Percentiles rank a stretch among this genome's conserved stretches.
These are phyloP conservation scores for Nannizziopsis barbatae DNA, from an alignment of 2,329 filamentous ascomycete genomes.

Conservation along the genomic window DNA sequence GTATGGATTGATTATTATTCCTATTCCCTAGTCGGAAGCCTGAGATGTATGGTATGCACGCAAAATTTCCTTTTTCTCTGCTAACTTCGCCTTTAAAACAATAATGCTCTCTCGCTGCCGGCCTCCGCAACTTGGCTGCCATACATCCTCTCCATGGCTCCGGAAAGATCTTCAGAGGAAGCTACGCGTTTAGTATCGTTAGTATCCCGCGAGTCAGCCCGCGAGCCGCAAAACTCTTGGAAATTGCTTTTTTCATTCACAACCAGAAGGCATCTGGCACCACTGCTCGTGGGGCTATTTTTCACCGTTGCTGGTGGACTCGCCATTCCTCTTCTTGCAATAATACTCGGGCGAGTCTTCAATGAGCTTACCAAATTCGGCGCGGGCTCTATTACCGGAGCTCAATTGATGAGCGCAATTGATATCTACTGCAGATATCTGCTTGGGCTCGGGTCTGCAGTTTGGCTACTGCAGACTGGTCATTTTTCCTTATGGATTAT, in stretches of 20 bases:
- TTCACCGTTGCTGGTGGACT: slow-evolving; percentile 51
- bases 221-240: slow-evolving; percentile 29
- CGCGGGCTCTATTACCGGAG: slow-evolving; percentile 39
- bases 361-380: slow-evolving; percentile 58
- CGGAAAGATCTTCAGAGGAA: slow-evolving; percentile 4
- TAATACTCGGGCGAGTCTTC: slow-evolving; percentile 66
- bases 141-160: slow-evolving; percentile 1
- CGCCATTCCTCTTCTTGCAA: slow-evolving; percentile 53
- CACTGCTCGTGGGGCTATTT: slow-evolving; percentile 45
- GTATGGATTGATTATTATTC: too few relatives aligned
- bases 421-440: slow-evolving; percentile 53
- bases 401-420: slow-evolving; percentile 46
- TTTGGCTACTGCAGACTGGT: slow-evolving; percentile 55
- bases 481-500: slow-evolving; percentile 62
- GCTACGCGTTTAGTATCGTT: not conserved
- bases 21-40: not conserved
- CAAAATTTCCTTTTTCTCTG: not conserved
- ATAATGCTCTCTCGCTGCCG: not conserved
- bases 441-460: slow-evolving; percentile 49
- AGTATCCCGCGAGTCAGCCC: not conserved
- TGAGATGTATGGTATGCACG: not conserved
- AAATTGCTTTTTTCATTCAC: slow-evolving; percentile 62
- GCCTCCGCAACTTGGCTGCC: not conserved
- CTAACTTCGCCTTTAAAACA: not conserved
- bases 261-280: slow-evolving; percentile 45